A percentile compares a stretch with the other conserved stretches of the same genome.
These are phyloP conservation scores for Leptodermis oblonga DNA, from an alignment of 257 asterid genomes.

Conservation along the genomic window DNA sequence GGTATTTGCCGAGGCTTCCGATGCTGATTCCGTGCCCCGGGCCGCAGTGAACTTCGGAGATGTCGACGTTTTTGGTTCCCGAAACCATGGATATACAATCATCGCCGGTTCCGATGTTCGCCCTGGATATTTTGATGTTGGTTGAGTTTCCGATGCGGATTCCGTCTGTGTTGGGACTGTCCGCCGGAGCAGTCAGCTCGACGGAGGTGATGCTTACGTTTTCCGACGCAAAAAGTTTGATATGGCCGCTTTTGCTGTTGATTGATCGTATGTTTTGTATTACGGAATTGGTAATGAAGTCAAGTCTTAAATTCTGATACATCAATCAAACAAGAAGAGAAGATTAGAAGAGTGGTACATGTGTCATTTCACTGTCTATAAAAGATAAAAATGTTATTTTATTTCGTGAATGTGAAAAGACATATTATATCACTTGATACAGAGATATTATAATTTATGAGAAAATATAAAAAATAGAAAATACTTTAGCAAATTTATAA, in stretches of 20 bases:
- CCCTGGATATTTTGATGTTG: conserved; percentile 26
- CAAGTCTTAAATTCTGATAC: conserved; percentile 55
- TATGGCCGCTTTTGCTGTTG: conserved; percentile 63
- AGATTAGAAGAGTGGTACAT: too few species aligned
- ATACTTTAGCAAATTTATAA: too few species aligned
- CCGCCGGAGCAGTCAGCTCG: conserved; percentile 41
- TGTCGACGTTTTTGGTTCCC: conserved; percentile 44
- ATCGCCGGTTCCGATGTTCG: conserved; percentile 57
- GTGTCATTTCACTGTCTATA: too few species aligned
- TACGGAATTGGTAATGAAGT: conserved; percentile 46
- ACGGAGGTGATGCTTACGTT: conserved; percentile 38
- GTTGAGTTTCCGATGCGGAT: conserved; percentile 53
- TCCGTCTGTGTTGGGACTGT: conserved; percentile 78
- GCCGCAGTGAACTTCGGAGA: conserved; percentile 43
- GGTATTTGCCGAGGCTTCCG: conserved; percentile 53
- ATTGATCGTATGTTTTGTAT: conserved; percentile 44
- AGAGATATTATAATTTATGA: too few species aligned
- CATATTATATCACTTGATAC: too few species aligned
- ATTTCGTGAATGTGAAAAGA: too few species aligned
- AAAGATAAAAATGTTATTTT: too few species aligned
- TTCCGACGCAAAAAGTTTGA: conserved; percentile 53
- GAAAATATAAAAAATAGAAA: too few species aligned
- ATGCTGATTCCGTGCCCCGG: conserved; percentile 82
- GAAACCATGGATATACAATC: conserved; percentile 66
- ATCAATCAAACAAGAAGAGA: neutral